These are phyloP conservation scores for Ajuga reptans DNA, from an alignment of 305 asterid species.

Conservation along the genomic window DNA sequence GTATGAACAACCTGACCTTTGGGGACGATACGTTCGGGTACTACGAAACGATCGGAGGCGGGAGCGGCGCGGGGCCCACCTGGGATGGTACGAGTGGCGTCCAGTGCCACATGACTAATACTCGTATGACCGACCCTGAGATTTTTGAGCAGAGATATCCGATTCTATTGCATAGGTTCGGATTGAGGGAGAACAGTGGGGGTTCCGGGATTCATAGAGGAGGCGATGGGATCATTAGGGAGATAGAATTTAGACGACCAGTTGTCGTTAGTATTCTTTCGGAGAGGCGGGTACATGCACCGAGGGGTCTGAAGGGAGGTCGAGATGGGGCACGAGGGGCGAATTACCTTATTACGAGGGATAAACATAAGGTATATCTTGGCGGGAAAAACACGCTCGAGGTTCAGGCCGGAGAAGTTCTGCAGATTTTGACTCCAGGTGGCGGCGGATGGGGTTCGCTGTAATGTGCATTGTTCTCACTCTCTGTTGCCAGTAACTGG, in stretches of 20 bases:
- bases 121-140: constrained; percentile 98
- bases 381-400: constrained; percentile 86
- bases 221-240: constrained; percentile 84
- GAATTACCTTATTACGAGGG: constrained; percentile 61
- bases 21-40: constrained; percentile 86
- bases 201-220: constrained; percentile 73
- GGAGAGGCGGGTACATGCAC: constrained; percentile 88
- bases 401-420: constrained; percentile 78
- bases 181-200: constrained; percentile 73
- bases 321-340: constrained; percentile 69
- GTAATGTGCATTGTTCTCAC: constrained; percentile 13
- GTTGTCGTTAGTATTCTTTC: constrained; percentile 84
- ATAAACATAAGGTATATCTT: constrained; percentile 52
- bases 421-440: constrained; percentile 84
- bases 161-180: constrained; percentile 65
- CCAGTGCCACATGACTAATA: constrained; percentile 98
- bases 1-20: constrained; percentile 93
- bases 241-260: constrained; percentile 66
- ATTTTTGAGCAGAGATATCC: constrained; percentile 97
- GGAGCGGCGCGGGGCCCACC: constrained; percentile 85
- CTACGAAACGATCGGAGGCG: constrained; percentile 93
- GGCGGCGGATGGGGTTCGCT: constrained; percentile 91
- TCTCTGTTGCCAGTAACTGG: not conserved
- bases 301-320: constrained; percentile 83
- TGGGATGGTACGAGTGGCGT: constrained; percentile 96